phyloP scores from a whole-genome alignment of 768 basidiomycete genomes.

The Lentinula raphanica region DNA sequence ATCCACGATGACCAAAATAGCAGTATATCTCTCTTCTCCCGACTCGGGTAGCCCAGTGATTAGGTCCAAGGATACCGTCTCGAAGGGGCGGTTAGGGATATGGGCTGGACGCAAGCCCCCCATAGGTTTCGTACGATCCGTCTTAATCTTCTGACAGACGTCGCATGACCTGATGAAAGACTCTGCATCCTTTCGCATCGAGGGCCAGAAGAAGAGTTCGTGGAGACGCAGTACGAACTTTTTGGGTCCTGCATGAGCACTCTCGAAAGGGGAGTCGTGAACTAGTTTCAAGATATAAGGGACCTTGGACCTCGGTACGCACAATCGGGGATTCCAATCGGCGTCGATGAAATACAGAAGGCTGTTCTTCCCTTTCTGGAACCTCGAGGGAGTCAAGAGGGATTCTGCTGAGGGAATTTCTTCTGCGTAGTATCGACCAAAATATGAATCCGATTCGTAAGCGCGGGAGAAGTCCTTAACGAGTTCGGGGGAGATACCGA shows the following conservation, averaged over 20 bases:
- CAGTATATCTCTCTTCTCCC: constrained; percentile 10
- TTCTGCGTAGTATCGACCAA: no score
- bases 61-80: no score
- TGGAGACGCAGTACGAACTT: constrained; percentile 10
- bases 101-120: constrained; percentile 15
- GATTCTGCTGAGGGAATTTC: no score
- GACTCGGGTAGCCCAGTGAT: constrained; percentile 19
- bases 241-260: constrained; percentile 13
- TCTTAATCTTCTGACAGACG: constrained; percentile 20
- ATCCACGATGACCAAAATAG: constrained; percentile 20
- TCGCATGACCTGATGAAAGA: constrained; percentile 12
- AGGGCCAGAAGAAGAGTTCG: constrained; percentile 9
- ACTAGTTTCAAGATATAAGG: constrained; percentile 10
- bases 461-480: no score
- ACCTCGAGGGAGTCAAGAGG: no score
- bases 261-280: constrained; percentile 16
- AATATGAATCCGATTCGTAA: no score
- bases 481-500: no score
- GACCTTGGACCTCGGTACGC: constrained; percentile 11
- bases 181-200: constrained; percentile 9
- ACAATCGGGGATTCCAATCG: no score
- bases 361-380: no score
- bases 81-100: no score
- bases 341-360: no score
- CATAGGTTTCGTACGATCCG: constrained; percentile 9